These are phyloP conservation scores for Leccinum fuscescens DNA, from an alignment of 1,284 basidiomycete genomes.

Conservation along the genomic window DNA sequence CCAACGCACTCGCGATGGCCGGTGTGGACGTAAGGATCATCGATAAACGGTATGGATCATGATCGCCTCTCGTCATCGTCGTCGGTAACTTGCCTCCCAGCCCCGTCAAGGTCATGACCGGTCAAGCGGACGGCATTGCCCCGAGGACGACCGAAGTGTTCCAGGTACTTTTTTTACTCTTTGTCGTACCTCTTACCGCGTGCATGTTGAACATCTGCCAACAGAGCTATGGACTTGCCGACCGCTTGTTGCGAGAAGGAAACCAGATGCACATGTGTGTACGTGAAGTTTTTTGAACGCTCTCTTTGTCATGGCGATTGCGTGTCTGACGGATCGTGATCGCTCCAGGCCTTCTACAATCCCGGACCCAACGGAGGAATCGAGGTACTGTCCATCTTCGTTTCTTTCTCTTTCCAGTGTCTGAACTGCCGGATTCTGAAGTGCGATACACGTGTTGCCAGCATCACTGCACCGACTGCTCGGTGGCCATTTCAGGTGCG, in stretches of 20 bases:
- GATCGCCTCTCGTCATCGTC: not conserved
- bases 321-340: too few species aligned
- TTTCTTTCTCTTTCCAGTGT: too few species aligned
- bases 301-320: conserved; percentile 37
- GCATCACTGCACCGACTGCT: conserved; percentile 56
- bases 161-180: too few species aligned
- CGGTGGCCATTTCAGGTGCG: conserved; percentile 64
- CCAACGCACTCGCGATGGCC: not conserved
- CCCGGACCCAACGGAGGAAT: too few species aligned
- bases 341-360: too few species aligned
- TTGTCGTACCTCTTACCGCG: too few species aligned
- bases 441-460: conserved; percentile 45
- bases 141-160: too few species aligned
- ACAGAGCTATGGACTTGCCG: conserved; percentile 72
- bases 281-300: conserved; percentile 22
- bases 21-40: not conserved
- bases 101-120: too few species aligned
- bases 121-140: too few species aligned
- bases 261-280: conserved; percentile 70
- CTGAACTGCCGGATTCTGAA: too few species aligned
- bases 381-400: too few species aligned
- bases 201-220: not conserved
- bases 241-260: conserved; percentile 62
- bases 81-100: not conserved
- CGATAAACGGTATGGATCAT: not conserved